A percentile compares a stretch with the other conserved stretches of the same genome.
These are phyloP conservation scores for Dictyostelium discoideum DNA, from an alignment of 78 protist species.

Conservation along the genomic window dicty_2.7 NC_007088.5:1378501-1379000, in stretches of 20 bases:
- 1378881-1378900: conserved; percentile 30
- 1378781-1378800: conserved; percentile 78
- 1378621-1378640: conserved; percentile 73
- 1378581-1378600: conserved; percentile 78
- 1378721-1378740: conserved; percentile 42
- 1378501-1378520: conserved; percentile 85
- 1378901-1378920: conserved; percentile 89
- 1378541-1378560: conserved; percentile 84
- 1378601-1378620: neutral
- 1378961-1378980: conserved; percentile 88
- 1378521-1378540: conserved; percentile 93
- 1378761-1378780: conserved; percentile 80
- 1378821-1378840: neutral
- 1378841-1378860: neutral
- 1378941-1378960: conserved; percentile 84
- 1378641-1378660: conserved; percentile 90
- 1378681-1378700: conserved; percentile 48
- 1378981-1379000: conserved; percentile 97
- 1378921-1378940: conserved; percentile 87
- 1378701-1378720: conserved; percentile 87
- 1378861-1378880: neutral
- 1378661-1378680: conserved; percentile 89
- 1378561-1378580: conserved; percentile 83
- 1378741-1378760: neutral
- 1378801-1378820: conserved; percentile 63